These are phyloP conservation scores for Cytospora mali DNA, from an alignment of 2,329 filamentous ascomycete species.

Conservation along the genomic window DNA sequence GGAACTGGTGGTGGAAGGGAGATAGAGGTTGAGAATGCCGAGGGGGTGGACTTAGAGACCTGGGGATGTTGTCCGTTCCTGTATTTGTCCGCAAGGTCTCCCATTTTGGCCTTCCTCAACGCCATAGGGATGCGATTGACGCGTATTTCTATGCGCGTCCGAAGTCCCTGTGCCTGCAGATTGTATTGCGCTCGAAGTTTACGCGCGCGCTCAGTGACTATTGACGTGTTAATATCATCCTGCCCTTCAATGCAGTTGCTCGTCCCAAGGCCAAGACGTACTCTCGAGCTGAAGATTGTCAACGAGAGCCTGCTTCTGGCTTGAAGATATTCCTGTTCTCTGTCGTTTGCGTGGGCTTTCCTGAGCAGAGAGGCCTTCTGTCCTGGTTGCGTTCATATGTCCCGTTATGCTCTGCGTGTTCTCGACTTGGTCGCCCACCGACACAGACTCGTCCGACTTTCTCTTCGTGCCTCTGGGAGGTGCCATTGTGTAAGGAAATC, in stretches of 20 bases:
- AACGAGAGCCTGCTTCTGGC: constrained; percentile 83
- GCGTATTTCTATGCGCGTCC: constrained; percentile 86
- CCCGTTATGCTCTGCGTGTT: constrained; percentile 31
- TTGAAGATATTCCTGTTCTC: constrained; percentile 62
- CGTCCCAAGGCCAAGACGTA: constrained; percentile 46
- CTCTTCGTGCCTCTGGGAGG: constrained; percentile 50
- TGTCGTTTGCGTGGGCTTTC: constrained; percentile 66
- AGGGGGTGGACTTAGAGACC: constrained; percentile 47
- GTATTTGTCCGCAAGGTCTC: constrained; percentile 59
- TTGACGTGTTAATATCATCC: constrained; percentile 27
- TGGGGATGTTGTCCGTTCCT: constrained; percentile 25
- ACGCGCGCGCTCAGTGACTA: constrained; percentile 85
- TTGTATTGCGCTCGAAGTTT: constrained; percentile 88
- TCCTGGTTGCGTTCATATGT: constrained; percentile 40
- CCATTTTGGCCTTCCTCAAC: constrained; percentile 79
- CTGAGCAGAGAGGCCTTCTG: constrained; percentile 41
- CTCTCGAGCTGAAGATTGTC: constrained; percentile 89
- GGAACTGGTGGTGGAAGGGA: constrained; percentile 51
- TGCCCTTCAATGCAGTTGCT: neutral
- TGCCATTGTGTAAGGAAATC: constrained; percentile 47
- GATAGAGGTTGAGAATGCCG: constrained; percentile 33
- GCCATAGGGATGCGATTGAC: constrained; percentile 86
- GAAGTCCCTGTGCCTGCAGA: constrained; percentile 81
- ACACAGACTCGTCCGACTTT: constrained; percentile 45
- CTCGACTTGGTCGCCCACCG: constrained; percentile 32